Evolutionary conservation across 768 basidiomycete species (phyloP).

Genomic region (Lactarius sanguifluus): DNA sequence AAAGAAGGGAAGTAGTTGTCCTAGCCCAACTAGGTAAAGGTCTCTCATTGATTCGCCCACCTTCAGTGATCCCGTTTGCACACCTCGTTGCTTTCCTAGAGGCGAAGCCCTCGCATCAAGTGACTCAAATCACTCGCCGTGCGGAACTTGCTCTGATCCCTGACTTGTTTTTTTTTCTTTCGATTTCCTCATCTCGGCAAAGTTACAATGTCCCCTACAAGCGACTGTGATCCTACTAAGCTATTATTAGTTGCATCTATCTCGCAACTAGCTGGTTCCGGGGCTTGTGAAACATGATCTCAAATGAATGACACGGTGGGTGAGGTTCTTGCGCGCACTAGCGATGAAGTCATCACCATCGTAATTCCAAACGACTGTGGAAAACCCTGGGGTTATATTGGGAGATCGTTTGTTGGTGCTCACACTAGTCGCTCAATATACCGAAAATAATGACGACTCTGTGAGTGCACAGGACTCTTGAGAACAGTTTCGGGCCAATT

Average conservation of each 20-base stretch:
- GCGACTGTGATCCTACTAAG: background rate
- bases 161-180: background rate
- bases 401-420: conserved; percentile 48
- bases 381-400: conserved; percentile 43
- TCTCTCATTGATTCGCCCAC: background rate
- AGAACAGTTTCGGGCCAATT: background rate
- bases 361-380: background rate
- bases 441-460: conserved; percentile 30
- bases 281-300: background rate
- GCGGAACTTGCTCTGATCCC: background rate
- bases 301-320: background rate
- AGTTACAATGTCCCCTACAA: background rate
- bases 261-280: background rate
- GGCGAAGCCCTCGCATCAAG: background rate
- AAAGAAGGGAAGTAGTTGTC: background rate
- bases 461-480: conserved; percentile 27
- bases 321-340: background rate
- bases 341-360: background rate
- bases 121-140: background rate
- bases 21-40: background rate
- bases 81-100: background rate
- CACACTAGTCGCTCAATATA: conserved; percentile 38
- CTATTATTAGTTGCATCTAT: background rate
- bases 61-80: background rate
- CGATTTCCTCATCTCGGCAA: background rate